Percentiles rank a stretch among this genome's conserved stretches.
phyloP scores from a whole-genome alignment of 2,329 filamentous ascomycete genomes.

The Fusarium oligoseptatum region DNA sequence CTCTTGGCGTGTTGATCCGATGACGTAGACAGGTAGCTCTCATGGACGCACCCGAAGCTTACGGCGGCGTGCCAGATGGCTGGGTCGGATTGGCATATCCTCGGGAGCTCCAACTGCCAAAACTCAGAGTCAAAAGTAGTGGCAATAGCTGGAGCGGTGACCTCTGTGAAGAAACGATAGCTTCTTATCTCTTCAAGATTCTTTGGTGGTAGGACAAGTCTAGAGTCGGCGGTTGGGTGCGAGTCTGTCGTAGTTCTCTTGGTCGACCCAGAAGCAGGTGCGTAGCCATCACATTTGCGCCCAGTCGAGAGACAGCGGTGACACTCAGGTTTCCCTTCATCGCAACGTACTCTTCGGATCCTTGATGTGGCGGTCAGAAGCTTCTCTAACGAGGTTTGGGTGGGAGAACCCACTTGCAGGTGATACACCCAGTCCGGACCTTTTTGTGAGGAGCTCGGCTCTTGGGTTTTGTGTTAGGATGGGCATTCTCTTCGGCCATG shows the following conservation, averaged over 20 bases:
- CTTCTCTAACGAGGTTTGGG: background rate
- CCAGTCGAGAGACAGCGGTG: conserved; percentile 1
- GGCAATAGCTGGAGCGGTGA: conserved; percentile 8
- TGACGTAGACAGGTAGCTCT: background rate
- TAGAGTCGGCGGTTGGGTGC: background rate
- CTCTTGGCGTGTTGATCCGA: background rate
- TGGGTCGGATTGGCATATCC: conserved; percentile 9
- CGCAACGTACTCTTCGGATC: background rate
- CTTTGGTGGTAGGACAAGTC: background rate
- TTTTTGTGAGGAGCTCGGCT: conserved; percentile 5
- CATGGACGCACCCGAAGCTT: conserved; percentile 1
- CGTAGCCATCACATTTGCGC: conserved; percentile 1
- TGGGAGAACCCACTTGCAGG: conserved; percentile 6
- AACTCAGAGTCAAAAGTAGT: conserved; percentile 9
- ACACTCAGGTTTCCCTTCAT: background rate
- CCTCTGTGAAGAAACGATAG: conserved; percentile 8
- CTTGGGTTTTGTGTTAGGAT: conserved; percentile 17
- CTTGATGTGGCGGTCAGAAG: background rate
- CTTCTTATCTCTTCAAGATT: conserved; percentile 10
- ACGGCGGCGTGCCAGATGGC: conserved; percentile 17
- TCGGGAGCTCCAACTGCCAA: conserved; percentile 12
- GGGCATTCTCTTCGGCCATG: background rate
- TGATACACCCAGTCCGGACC: conserved; percentile 1
- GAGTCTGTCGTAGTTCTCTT: background rate
- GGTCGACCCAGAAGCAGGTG: background rate